Conservation (phyloP, 2,329 filamentous ascomycete species). For the Trichoderma atrobrunneum region DNA sequence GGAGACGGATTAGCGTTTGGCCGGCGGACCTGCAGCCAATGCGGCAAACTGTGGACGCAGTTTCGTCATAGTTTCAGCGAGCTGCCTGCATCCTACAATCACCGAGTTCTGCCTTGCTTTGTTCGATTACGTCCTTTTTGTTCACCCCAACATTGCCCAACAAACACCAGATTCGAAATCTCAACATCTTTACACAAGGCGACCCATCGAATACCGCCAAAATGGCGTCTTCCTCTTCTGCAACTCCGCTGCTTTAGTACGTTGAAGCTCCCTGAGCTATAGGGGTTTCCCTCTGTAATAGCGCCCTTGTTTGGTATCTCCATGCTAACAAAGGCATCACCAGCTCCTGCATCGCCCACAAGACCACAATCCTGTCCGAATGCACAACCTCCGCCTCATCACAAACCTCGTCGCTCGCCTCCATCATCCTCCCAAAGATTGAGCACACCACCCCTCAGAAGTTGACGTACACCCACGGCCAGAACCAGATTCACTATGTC, state of each 20-base stretch:
- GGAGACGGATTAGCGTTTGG: constrained; percentile 14
- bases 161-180: not conserved
- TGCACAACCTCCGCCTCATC: constrained; percentile 84
- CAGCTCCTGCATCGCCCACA: constrained; percentile 91
- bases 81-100: constrained; percentile 8
- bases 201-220: constrained; percentile 11
- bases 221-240: constrained; percentile 71
- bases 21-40: constrained; percentile 4
- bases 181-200: not conserved
- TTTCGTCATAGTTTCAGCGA: constrained; percentile 18
- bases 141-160: not conserved
- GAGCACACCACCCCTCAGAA: constrained; percentile 76
- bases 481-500: constrained; percentile 94
- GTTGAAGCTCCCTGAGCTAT: not conserved
- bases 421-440: constrained; percentile 94
- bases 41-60: constrained; percentile 14
- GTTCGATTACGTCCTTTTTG: not conserved
- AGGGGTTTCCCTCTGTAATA: not conserved
- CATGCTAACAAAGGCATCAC: not conserved
- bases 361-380: constrained; percentile 88
- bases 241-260: constrained; percentile 72
- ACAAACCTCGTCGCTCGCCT: constrained; percentile 81
- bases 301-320: not conserved
- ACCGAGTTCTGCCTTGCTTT: not conserved
- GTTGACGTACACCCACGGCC: constrained; percentile 89